phyloP scores from a whole-genome alignment of 108 stramenopile species.

The Discostella pseudostelligera region DNA sequence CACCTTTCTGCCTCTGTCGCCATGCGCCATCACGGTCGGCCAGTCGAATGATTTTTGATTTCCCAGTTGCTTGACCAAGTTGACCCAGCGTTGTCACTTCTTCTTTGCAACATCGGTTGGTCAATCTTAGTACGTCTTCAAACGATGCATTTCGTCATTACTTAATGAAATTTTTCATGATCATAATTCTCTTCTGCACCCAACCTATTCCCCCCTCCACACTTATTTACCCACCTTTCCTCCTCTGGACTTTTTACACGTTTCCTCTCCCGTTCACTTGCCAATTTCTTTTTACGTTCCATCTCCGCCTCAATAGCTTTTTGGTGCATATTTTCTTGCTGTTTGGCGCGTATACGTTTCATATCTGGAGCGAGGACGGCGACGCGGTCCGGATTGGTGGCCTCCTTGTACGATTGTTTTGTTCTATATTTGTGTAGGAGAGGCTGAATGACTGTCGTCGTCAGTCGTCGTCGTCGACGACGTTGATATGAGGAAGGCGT shows the following conservation, averaged over 20 bases:
- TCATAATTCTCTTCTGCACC: conserved; percentile 12
- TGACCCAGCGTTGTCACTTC: too few relatives aligned
- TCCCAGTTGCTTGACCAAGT: too few relatives aligned
- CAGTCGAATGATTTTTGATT: not conserved
- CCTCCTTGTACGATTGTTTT: conserved; percentile 37
- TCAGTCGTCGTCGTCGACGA: not conserved
- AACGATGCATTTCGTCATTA: too few relatives aligned
- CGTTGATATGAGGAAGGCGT: not conserved
- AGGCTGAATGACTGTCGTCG: conserved; percentile 31
- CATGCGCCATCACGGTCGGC: not conserved
- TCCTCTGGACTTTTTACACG: conserved; percentile 50
- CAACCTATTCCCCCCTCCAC: conserved; percentile 35
- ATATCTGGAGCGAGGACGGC: conserved; percentile 46
- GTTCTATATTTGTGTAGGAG: conserved; percentile 21
- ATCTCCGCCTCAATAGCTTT: conserved; percentile 29
- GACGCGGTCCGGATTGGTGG: conserved; percentile 45
- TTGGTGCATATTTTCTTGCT: conserved; percentile 24
- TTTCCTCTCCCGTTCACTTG: conserved; percentile 33
- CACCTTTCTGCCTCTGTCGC: not conserved
- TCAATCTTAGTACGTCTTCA: too few relatives aligned
- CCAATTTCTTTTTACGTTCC: conserved; percentile 19
- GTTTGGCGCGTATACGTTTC: conserved; percentile 43
- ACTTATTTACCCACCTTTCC: conserved; percentile 43
- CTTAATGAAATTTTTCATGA: not conserved
- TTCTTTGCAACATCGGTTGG: too few relatives aligned